Base-by-base conservation (phyloP, 495 filamentous ascomycete species). In the Neurospora sp. region DNA sequence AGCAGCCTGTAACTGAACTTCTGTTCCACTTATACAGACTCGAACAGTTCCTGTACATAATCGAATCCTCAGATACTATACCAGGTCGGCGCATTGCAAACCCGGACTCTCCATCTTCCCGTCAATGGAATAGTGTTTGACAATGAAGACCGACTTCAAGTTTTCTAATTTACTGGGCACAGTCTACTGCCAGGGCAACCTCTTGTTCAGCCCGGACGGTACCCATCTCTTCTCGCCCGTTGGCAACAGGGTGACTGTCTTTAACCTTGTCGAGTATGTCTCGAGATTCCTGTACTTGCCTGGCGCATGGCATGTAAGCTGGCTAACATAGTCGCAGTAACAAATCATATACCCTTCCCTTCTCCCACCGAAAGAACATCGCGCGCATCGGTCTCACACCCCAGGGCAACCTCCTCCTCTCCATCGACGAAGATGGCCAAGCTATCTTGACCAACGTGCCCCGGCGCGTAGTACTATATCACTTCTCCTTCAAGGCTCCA, bases 121-220 rank as follows among this genome's bases (percentile, higher is more conserved):
- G 35, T 35, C 35, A 35, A 78, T 74, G 78, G 76, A 73, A 69
- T 74, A 77, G 70, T 72, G 76, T 76, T 35, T 80, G 75, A 92
- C 81, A 77, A 97, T 97, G 94, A 97, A 97, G 91, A 97, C 93
- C 39, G 93, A 97, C 83, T 97, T 95, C 79, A 94, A 93, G 93
- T 98, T 97, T 84, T 96, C 93, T 81, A 97, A 97, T 81, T 86
- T 98, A 77, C 89, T 99, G 77, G 96, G 96, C 75, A 99, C 95
- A 77, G 96, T 99, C 77, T 99, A 98, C 86, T 92, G 93, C 84
- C 93, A 92, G 87, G 96, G 96, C 82, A 98, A 98, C 81, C 88
- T 99, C 74, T 88, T 97, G 77, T 99, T 97, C 86, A 96, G 93
- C 78, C 95, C 94, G 76, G 96, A 99, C 89, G 96, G 96, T 76